Base-by-base conservation (phyloP, 371 early-diverging fungal species). In the Haplosporangium sp. region DNA sequence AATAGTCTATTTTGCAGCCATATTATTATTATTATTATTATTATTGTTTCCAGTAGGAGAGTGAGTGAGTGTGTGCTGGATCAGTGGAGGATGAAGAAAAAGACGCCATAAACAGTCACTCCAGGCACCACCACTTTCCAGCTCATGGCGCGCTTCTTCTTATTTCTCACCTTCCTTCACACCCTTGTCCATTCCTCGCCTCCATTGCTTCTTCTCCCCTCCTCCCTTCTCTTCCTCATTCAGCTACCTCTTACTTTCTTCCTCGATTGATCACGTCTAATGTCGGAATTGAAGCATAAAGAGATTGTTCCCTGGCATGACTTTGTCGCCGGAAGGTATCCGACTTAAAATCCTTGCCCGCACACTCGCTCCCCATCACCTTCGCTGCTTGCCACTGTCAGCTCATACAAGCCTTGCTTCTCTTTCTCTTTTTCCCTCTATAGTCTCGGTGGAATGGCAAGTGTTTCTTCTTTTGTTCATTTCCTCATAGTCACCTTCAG, bases 241-340 rank as follows among this genome's bases (percentile, higher is more conserved):
- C 55, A 18, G 20, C 36, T 11, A 52, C 20, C 36, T 43, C 40
- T 29, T 29, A 29, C 29, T 29, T 29, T 29, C 29, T 4, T 29
- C 29, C 29, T 29, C 4, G 29, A 29, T 29, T 29, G 29, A 29
- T 29, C 29, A 29, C 29, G 29, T 4, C 29, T 2, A 40, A 68
- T 69, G 63, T 23, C 69, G 16, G 69, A 72, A 41, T 41, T 56
- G 52, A 79, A 67, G 55, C 61, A 64, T 40, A 72, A 72, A 55
- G 80, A 79, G 40, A 68, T 79, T 29, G 80, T 69, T 14, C 66
- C 69, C 41, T 85, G 86, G 86, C 83, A 86, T 64, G 89, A 89
- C 79, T 89, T 89, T 82, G 82, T 85, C n/a, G 89, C 89, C 36
- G 89, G 89, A 71, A 84, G 83, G 81, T 82, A 81, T 29, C 6